Evolutionary conservation across 257 asterid species (phyloP), one percentile per base, ranked within the genome.

Genomic region (Pogostemon cablin): DNA sequence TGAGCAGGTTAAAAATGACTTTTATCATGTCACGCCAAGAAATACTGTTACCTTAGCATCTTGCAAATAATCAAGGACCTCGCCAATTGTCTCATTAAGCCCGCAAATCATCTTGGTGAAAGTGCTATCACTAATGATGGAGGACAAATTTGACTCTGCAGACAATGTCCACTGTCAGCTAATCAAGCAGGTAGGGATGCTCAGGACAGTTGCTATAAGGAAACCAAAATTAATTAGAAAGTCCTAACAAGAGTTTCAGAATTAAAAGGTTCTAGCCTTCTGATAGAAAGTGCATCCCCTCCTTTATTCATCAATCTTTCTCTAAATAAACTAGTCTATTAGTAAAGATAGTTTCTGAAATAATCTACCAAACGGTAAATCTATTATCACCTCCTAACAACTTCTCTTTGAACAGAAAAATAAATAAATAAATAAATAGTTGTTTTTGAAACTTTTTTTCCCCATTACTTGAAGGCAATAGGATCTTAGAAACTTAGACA

Each of bases 11-110:
- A 56, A 63, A 61, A 25, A 49, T 25, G 12, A 53, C 54, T 44
- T 43, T 46, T 7, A 62, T 48, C 42, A 47, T 42, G 66, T 72
- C 62, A 64, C 46, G 57, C 47, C 70, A 72, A 74, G 67, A 72
- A 25, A 71, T 5, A 44, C 38, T 20, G 72, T 70, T 78, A 82
- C 96, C 88, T 89, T 93, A 46, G 96, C 95, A 79, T 93, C 99
- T 77, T 80, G 86, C 77, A 93, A 75, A 83, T 89, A 91, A 78
- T 91, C 96, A 71, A 91, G 85, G 73, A 87, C 86, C 38, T 76
- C 85, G 69, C 78, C 82, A 77, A 86, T 72, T 48, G 97, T 87
- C 87, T 93, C 92, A 53, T 89, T 78, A 50, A 93, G 90, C 73
- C 96, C 96, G 35, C 79, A 75, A 58, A 93, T 88, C 79, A 93